phyloP scores from a whole-genome alignment of 257 asterid species.

The Oldenlandia corymbosa region DNA sequence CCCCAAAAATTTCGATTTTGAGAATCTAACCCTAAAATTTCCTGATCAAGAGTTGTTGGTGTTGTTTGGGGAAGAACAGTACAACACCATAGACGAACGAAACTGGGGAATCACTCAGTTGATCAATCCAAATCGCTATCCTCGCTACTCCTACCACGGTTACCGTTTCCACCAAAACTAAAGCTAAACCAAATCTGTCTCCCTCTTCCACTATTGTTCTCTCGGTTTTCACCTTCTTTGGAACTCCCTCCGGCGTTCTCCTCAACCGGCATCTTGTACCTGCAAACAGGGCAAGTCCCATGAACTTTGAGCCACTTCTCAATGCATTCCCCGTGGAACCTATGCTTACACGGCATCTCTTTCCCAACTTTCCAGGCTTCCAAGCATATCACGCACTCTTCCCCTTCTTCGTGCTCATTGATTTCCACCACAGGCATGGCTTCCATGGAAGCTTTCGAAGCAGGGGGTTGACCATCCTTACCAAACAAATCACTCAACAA shows the following conservation, averaged over 20 bases:
- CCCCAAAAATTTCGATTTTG: too few species aligned
- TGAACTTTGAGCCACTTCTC: conserved; percentile 65
- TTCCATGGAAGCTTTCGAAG: conserved; percentile 64
- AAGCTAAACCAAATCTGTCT: conserved; percentile 51
- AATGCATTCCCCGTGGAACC: conserved; percentile 51
- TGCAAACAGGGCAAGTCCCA: conserved; percentile 81
- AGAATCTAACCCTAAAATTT: not conserved
- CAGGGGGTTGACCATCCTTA: conserved; percentile 59
- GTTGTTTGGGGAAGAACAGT: not conserved
- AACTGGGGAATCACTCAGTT: not conserved
- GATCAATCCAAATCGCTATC: not conserved
- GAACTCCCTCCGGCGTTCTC: conserved; percentile 22
- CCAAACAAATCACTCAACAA: conserved; percentile 31
- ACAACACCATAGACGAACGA: not conserved
- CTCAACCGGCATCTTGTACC: conserved; percentile 65
- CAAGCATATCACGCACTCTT: conserved; percentile 59
- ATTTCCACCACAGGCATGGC: conserved; percentile 44
- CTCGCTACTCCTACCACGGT: conserved; percentile 20
- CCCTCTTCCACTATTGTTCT: conserved; percentile 35
- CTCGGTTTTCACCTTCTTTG: conserved; percentile 23
- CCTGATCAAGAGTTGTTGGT: too few species aligned
- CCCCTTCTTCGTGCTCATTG: conserved; percentile 22
- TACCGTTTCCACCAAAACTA: conserved; percentile 9
- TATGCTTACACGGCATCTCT: conserved; percentile 74
- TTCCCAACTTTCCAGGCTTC: conserved; percentile 54